phyloP scores from a whole-genome alignment of 2,329 filamentous ascomycete species.

The Daldinia eschscholtzii region DNA sequence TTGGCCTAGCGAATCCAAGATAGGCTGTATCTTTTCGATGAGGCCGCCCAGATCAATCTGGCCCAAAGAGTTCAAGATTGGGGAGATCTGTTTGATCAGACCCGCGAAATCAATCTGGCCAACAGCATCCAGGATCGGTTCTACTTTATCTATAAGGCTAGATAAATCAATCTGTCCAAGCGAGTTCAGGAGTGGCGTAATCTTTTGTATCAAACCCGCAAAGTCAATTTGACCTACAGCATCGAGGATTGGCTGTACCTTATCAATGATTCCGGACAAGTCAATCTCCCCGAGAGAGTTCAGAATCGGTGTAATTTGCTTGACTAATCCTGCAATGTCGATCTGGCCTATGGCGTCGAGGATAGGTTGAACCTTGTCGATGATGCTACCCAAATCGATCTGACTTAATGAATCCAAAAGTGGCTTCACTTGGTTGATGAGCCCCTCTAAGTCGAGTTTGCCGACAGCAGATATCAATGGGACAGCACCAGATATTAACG shows the following conservation, averaged over 20 bases:
- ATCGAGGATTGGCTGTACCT: conserved; percentile 54
- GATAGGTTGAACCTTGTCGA: conserved; percentile 54
- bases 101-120: conserved; percentile 39
- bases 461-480: conserved; percentile 48
- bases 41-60: conserved; percentile 53
- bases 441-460: conserved; percentile 50
- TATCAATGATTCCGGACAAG: conserved; percentile 53
- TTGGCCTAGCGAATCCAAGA: conserved; percentile 52
- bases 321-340: conserved; percentile 37
- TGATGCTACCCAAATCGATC: conserved; percentile 54
- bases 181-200: conserved; percentile 43
- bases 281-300: conserved; percentile 55
- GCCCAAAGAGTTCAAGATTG: conserved; percentile 48
- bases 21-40: conserved; percentile 53
- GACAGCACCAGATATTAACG: conserved; percentile 46
- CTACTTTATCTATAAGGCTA: conserved; percentile 53
- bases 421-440: conserved; percentile 53
- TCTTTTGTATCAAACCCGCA: conserved; percentile 32
- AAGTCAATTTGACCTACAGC: conserved; percentile 42
- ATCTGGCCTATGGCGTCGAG: conserved; percentile 45
- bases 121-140: conserved; percentile 52
- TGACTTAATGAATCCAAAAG: conserved; percentile 54
- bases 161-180: conserved; percentile 53
- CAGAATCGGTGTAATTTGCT: conserved; percentile 49
- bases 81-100: conserved; percentile 35